A percentile compares a stretch with the other conserved stretches of the same genome.
Evolutionary conservation across 345 rosid genomes (phyloP).

Genomic region (Psidium friedrichsthalianum): DNA sequence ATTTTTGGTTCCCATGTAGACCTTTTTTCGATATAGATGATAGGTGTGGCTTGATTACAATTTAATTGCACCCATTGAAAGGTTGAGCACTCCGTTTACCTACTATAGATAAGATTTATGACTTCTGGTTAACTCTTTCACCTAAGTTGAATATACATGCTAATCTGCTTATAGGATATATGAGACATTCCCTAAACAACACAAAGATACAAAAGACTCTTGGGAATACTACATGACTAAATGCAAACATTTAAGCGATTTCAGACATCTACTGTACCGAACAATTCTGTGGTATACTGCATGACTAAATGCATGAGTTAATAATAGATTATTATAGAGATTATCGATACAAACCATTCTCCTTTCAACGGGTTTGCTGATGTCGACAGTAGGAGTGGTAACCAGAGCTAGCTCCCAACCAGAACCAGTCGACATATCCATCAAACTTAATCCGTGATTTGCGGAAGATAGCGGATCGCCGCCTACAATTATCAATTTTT

Average conservation of each 20-base stretch:
- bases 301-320: neutral
- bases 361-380: constrained; percentile 15
- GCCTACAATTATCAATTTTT: constrained; percentile 19
- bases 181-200: neutral
- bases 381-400: constrained; percentile 46
- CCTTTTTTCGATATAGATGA: neutral
- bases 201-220: neutral
- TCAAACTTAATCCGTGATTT: constrained; percentile 33
- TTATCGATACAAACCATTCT: constrained; percentile 40
- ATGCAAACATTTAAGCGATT: neutral
- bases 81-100: neutral
- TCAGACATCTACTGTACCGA: neutral
- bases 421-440: constrained; percentile 25
- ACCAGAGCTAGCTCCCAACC: constrained; percentile 99
- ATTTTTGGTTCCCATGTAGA: neutral
- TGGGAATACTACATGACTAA: neutral
- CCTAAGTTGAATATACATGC: neutral
- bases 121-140: neutral
- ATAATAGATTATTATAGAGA: neutral
- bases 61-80: neutral
- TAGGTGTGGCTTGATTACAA: neutral
- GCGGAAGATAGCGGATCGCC: constrained; percentile 24
- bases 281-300: neutral
- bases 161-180: neutral
- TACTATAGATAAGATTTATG: neutral